A percentile compares a stretch with the other conserved stretches of the same genome.
phyloP scores from a whole-genome alignment of 176 grass and related monocot genomes.

The Juncus inflexus region DNA sequence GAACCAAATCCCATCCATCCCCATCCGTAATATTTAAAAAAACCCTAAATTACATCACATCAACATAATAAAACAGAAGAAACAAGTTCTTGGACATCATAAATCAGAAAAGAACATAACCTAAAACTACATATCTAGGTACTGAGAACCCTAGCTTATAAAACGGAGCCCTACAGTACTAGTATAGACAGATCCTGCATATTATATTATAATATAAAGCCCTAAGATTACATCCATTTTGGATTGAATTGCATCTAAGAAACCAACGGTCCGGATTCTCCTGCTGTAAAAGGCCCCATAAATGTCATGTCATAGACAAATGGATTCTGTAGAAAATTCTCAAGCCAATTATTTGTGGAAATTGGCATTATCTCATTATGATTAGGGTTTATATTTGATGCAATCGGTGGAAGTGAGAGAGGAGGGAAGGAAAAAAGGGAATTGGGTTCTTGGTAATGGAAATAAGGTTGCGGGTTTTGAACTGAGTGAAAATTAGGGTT shows the following conservation, averaged over 20 bases:
- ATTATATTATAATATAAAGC: constrained; percentile 21
- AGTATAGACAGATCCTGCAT: constrained; percentile 28
- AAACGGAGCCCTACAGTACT: constrained; percentile 13
- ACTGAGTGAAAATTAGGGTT: constrained; percentile 27
- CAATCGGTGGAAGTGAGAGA: constrained; percentile 6
- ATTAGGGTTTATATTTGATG: constrained; percentile 39
- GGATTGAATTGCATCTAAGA: constrained; percentile 20
- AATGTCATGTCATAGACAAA: constrained; percentile 51
- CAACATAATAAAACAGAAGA: constrained; percentile 18
- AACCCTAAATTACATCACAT: constrained; percentile 27
- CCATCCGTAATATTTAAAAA: constrained; percentile 12
- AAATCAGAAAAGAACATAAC: constrained; percentile 21
- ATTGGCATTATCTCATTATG: constrained; percentile 32
- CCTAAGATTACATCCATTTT: constrained; percentile 1
- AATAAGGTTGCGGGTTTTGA: constrained; percentile 25
- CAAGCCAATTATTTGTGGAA: constrained; percentile 49
- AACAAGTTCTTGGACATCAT: constrained; percentile 6
- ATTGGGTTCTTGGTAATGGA: constrained; percentile 26
- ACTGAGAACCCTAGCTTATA: constrained; percentile 27
- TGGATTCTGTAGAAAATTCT: constrained; percentile 47
- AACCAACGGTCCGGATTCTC: constrained; percentile 45
- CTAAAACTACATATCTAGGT: constrained; percentile 17
- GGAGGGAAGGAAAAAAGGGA: constrained; percentile 32
- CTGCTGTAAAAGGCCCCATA: constrained; percentile 28
- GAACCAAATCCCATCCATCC: constrained; percentile 52